phyloP scores from a whole-genome alignment of 805 yeast genomes.

The Kluyveromyces lactis region DNA sequence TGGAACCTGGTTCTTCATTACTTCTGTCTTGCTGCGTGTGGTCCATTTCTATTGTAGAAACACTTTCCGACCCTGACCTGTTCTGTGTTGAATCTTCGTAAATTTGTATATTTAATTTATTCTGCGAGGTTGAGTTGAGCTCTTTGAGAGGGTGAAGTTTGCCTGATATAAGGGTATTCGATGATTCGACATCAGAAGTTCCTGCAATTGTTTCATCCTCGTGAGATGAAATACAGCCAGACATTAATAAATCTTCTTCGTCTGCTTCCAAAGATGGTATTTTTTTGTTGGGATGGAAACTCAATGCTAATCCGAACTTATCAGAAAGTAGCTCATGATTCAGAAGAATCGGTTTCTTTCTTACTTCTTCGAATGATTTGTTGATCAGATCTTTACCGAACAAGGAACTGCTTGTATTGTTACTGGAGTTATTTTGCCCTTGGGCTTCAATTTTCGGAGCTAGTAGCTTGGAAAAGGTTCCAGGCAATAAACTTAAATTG shows the following conservation, averaged over 20 bases:
- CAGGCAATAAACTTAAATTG: conserved; percentile 15
- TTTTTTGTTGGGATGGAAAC: conserved; percentile 13
- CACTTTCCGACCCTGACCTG: neutral
- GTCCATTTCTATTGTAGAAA: neutral
- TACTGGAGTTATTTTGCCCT: conserved; percentile 2
- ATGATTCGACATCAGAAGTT: conserved; percentile 6
- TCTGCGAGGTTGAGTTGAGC: conserved; percentile 1
- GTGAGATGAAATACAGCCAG: conserved; percentile 11
- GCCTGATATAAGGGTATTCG: conserved; percentile 4
- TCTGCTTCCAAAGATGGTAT: conserved; percentile 15
- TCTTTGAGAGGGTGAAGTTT: neutral
- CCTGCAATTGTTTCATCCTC: conserved; percentile 5
- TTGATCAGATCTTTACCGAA: conserved; percentile 22
- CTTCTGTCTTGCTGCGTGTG: neutral
- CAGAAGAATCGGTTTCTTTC: conserved; percentile 12
- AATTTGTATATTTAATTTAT: conserved; percentile 6
- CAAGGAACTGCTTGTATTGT: conserved; percentile 8
- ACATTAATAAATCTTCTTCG: conserved; percentile 26
- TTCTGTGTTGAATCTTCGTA: conserved; percentile 3
- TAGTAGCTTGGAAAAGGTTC: conserved; percentile 18
- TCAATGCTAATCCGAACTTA: conserved; percentile 17
- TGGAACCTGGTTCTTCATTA: neutral
- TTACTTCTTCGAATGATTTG: conserved; percentile 24
- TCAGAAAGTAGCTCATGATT: conserved; percentile 4
- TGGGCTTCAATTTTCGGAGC: conserved; percentile 7